Evolutionary conservation across 2,329 filamentous ascomycete species (phyloP), one percentile per base, ranked within the genome.

Genomic region (Calonectria pteridis): DNA sequence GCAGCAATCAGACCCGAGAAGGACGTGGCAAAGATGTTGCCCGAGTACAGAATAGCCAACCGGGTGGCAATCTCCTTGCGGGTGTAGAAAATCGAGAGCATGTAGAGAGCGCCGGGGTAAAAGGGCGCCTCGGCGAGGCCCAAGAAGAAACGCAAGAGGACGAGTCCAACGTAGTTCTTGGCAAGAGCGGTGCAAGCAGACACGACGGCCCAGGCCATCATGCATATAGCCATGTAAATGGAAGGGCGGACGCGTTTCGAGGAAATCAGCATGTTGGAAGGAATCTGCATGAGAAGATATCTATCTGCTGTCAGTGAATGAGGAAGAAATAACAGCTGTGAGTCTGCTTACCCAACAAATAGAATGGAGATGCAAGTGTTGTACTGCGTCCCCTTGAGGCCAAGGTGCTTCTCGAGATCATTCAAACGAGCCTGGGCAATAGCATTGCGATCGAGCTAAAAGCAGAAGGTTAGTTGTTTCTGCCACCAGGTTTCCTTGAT

Each of bases 401-500:
- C 82, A 2, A 92, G 81, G 59, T 91, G 88, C 13, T 87, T 84
- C 64, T 90, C 87, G 4, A 92, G 81, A 0, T 88, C 88, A 70
- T 90, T 87, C 37, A 92, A 78, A 26, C 87, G 84, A 4, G 90
- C 90, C 28, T 89, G 88, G 3, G 90, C 90, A 76, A 91, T 90
- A 55, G 91, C 89, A 70, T 89, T 90, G 20, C 87, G 83, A 74
- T 90, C 88, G n/a, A 88, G 81, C 80, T 84, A 35, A 4, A 6
- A n/a, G n/a, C n/a, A n/a, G n/a, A 18, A 0, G 40, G n/a, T 62
- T 11, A 67, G 6, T 18, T 50, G 26, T 31, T 26, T 29, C 14
- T 1, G 4, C 3, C 1, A 9, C 1, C 1, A n/a, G 0, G 0
- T 16, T 0, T 3, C 6, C 5, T 7, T 2, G 18, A 26, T 18